Conservation (phyloP, 768 basidiomycete genomes). For the Hysterangium stoloniferum region DNA sequence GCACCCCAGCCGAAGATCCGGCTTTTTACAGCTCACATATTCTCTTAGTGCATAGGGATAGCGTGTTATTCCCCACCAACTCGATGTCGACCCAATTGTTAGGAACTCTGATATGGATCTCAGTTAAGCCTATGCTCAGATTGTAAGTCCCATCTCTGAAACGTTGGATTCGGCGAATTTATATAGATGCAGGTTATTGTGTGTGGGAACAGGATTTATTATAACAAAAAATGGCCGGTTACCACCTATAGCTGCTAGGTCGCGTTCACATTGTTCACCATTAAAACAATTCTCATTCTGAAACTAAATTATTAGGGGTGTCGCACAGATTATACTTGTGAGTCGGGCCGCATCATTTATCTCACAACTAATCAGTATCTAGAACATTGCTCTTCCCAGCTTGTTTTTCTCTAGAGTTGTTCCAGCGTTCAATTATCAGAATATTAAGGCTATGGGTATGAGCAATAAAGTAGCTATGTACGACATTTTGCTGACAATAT, state of each 20-base stretch:
- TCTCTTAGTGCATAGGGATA: too few species aligned
- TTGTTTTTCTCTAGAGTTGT: slow-evolving; percentile 69
- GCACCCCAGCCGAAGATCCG: too few species aligned
- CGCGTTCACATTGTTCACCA: background rate
- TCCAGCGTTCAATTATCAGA: slow-evolving; percentile 52
- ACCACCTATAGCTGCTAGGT: slow-evolving; percentile 41
- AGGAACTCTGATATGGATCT: slow-evolving; percentile 54
- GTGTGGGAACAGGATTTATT: slow-evolving; percentile 45
- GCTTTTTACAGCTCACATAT: too few species aligned
- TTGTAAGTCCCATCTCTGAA: slow-evolving; percentile 33
- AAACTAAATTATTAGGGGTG: slow-evolving; percentile 30
- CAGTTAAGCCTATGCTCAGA: slow-evolving; percentile 49
- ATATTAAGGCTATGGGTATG: slow-evolving; percentile 49
- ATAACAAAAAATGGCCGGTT: slow-evolving; percentile 57
- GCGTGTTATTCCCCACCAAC: too few species aligned
- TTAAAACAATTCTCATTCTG: background rate
- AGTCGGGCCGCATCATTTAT: background rate
- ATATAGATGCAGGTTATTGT: slow-evolving; percentile 37
- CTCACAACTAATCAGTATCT: too few species aligned
- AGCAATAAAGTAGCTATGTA: too few species aligned
- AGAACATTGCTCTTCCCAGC: slow-evolving; percentile 53
- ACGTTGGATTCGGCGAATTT: background rate
- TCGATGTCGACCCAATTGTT: slow-evolving; percentile 20
- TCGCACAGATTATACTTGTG: slow-evolving; percentile 54
- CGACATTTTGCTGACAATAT: too few species aligned